A percentile compares a stretch with the other conserved stretches of the same genome.
phyloP scores from a whole-genome alignment of 768 basidiomycete species.

The Termitomyces bulborhizus region DNA sequence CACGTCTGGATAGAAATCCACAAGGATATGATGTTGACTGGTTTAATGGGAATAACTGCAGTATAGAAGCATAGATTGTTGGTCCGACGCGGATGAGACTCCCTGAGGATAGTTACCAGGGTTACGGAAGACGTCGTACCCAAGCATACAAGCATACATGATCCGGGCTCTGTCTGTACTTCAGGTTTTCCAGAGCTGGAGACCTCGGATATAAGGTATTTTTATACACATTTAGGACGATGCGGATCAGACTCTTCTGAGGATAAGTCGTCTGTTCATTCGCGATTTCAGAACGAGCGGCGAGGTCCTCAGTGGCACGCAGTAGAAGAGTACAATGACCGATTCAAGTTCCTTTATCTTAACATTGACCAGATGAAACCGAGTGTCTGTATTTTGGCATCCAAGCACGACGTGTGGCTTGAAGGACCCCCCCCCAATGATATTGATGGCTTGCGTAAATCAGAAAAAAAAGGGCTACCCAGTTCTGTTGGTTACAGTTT shows the following conservation, averaged over 20 bases:
- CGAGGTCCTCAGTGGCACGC: not conserved
- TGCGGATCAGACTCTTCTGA: too few relatives aligned
- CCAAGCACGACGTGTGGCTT: not conserved
- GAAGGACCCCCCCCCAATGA: not conserved
- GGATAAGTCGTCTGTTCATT: not conserved
- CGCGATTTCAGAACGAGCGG: not conserved
- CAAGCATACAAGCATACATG: not conserved
- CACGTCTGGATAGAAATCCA: too few relatives aligned
- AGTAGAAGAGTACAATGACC: not conserved
- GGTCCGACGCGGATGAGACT: not conserved
- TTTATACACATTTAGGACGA: too few relatives aligned
- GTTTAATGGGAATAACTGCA: too few relatives aligned
- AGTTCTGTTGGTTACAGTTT: too few relatives aligned
- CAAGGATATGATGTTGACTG: too few relatives aligned
- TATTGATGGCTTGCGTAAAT: not conserved
- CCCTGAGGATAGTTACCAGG: not conserved
- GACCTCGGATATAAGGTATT: too few relatives aligned
- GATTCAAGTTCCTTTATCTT: not conserved
- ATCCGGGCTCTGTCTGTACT: not conserved
- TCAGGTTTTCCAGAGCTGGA: not conserved
- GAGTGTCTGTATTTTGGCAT: not conserved
- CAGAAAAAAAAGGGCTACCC: too few relatives aligned
- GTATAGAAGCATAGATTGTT: too few relatives aligned
- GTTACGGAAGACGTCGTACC: not conserved
- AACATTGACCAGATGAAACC: not conserved